Base-by-base conservation (phyloP, 2,329 filamentous ascomycete species). In the Xylaria digitata region DNA sequence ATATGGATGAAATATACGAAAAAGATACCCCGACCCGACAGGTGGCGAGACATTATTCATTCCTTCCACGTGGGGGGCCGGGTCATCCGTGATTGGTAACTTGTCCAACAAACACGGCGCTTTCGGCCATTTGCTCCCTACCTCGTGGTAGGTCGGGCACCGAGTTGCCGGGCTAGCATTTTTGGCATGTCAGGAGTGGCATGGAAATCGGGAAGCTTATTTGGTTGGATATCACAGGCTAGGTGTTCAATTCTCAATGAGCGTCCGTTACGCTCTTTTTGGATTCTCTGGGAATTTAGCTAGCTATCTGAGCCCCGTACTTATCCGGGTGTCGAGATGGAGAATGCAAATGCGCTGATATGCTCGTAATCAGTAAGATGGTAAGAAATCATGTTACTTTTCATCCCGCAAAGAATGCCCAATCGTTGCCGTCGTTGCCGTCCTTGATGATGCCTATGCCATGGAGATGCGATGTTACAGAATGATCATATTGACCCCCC, bases 11-110 rank as follows among this genome's bases (percentile, higher is more conserved):
- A 37, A 23, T 26, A 23, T 6, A 6, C 26, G 13, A 15, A 15
- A 40, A 43, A 9, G 34, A 6, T 4, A 55, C 37, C 8, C 53
- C 7, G 26, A 19, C 49, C 32, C 17, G 48, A 23, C 11, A n/a
- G 37, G 26, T 34, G 48, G 32, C 50, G 19, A 19, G 45, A 48
- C 21, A 40, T 40, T 40, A 48, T 30, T 45, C 26, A 32, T 19
- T 13, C 8, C 37, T 46, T 53, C 43, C 66, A 69, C 66, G 66
- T 69, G 66, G 63, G 66, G 66, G 21, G 1, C 30, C 43, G 19
- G 19, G 45, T 50, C 19, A 40, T 52, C 26, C 6, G 17, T 63
- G 40, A 66, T 66, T 66, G 66, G 63, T 50, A 40, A 58, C 53
- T 48, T 6, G 43, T n/a, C n/a, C 19, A 21, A 40, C 11, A 40